Percentiles rank a stretch among this genome's conserved stretches.
These are phyloP conservation scores for Lippia alba DNA, from an alignment of 305 asterid species.

Conservation along the genomic window DNA sequence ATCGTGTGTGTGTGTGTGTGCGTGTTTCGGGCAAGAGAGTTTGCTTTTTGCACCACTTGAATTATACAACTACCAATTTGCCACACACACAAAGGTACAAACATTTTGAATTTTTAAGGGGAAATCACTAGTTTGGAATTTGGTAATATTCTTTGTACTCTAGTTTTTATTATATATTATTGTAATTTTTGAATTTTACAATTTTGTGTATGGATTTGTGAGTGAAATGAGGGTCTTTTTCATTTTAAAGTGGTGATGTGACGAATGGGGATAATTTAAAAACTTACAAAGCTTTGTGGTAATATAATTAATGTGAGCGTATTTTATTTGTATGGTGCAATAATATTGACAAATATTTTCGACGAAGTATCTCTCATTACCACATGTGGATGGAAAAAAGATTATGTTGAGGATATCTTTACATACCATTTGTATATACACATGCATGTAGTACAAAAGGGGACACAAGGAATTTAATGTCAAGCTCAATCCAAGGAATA, in stretches of 20 bases:
- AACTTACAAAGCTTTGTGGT: neutral
- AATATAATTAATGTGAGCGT: neutral
- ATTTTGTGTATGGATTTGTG: neutral
- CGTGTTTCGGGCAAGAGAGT: neutral
- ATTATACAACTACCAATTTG: constrained; percentile 38
- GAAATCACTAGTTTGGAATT: constrained; percentile 25
- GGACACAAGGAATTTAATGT: constrained; percentile 27
- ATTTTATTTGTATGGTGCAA: constrained; percentile 8
- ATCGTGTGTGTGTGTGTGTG: constrained; percentile 25
- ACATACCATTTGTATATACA: neutral
- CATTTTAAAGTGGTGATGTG: neutral
- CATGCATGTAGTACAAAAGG: constrained; percentile 17
- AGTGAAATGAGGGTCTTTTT: neutral
- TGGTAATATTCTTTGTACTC: neutral
- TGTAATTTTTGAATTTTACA: neutral
- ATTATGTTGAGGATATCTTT: constrained; percentile 20
- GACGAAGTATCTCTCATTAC: constrained; percentile 19
- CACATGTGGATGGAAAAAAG: constrained; percentile 28
- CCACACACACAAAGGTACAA: constrained; percentile 19
- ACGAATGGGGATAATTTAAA: neutral
- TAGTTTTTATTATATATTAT: no score
- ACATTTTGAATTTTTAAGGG: neutral
- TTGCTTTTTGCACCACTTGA: constrained; percentile 61
- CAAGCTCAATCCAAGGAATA: neutral
- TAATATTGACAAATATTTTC: neutral